phyloP scores from a whole-genome alignment of 306 rosid species.

The Rosa rugosa region DNA sequence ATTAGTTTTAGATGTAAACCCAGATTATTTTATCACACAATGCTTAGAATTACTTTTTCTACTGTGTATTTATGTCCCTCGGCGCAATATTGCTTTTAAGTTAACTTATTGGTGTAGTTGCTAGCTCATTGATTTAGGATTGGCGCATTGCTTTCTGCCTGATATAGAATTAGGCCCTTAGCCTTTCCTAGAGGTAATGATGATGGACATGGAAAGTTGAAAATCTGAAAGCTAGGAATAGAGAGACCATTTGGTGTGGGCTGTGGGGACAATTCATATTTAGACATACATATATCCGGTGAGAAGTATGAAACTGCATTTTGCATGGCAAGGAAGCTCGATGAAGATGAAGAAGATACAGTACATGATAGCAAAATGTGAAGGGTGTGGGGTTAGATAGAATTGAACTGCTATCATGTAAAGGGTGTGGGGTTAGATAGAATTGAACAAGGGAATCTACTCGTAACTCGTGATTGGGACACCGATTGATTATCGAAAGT shows the following conservation, averaged over 20 bases:
- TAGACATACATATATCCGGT: not conserved
- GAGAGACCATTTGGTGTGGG: constrained; percentile 9
- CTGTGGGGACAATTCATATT: constrained; percentile 34
- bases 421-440: constrained; percentile 35
- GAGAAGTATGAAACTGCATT: constrained; percentile 18
- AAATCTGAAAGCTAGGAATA: not conserved
- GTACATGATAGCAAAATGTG: not conserved
- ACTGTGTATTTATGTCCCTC: too few relatives aligned
- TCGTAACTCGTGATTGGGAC: constrained; percentile 37
- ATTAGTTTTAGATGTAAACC: too few relatives aligned
- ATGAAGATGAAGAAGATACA: not conserved
- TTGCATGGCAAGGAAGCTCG: constrained; percentile 47
- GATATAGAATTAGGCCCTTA: not conserved
- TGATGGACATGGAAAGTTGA: not conserved
- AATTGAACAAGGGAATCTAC: constrained; percentile 41
- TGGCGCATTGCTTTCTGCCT: not conserved
- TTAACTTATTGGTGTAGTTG: too few relatives aligned
- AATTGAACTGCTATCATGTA: too few relatives aligned
- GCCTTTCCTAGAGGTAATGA: not conserved
- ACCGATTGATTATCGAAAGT: constrained; percentile 15
- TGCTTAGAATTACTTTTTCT: too few relatives aligned
- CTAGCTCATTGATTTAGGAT: too few relatives aligned
- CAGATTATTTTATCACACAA: too few relatives aligned
- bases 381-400: constrained; percentile 27
- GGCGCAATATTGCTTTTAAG: too few relatives aligned